Conservation (phyloP, 139 green algal genomes). For the Nannochloris sp. region DNA sequence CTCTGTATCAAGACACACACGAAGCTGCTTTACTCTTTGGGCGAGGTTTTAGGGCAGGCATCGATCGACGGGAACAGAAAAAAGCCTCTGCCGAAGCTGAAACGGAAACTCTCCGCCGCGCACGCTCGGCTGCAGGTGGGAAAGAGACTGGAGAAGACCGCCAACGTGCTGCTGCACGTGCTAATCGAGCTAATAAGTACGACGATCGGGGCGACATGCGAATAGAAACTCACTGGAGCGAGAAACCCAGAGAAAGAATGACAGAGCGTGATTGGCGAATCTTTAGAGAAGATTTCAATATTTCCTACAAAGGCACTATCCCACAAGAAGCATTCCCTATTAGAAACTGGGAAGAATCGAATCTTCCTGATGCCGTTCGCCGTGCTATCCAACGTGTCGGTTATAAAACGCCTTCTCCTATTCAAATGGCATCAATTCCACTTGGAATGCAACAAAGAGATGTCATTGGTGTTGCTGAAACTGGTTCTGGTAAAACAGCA, state of each 20-base stretch:
- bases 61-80: slow-evolving; percentile 92
- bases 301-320: slow-evolving; percentile 71
- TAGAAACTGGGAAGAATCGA: slow-evolving; percentile 75
- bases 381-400: slow-evolving; percentile 63
- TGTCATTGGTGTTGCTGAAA: slow-evolving; percentile 94
- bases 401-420: slow-evolving; percentile 93
- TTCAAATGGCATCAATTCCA: slow-evolving; percentile 96
- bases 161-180: slow-evolving; percentile 39
- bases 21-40: slow-evolving; percentile 91
- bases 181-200: slow-evolving; percentile 60
- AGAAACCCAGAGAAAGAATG: slow-evolving; percentile 85
- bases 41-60: slow-evolving; percentile 81
- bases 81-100: slow-evolving; percentile 66
- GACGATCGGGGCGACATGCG: slow-evolving; percentile 52
- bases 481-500: slow-evolving; percentile 92
- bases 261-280: slow-evolving; percentile 98
- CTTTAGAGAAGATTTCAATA: slow-evolving; percentile 99
- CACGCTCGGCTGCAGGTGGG: slow-evolving; percentile 2
- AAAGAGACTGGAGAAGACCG: slow-evolving; percentile 54
- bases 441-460: slow-evolving; percentile 85
- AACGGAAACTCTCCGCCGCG: slow-evolving; percentile 40
- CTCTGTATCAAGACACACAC: slow-evolving; percentile 81
- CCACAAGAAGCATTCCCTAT: slow-evolving; percentile 43
- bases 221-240: slow-evolving; percentile 73
- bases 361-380: slow-evolving; percentile 50